phyloP scores from a whole-genome alignment of 2,329 filamentous ascomycete genomes.

The Kalaharituber pfeilii region DNA sequence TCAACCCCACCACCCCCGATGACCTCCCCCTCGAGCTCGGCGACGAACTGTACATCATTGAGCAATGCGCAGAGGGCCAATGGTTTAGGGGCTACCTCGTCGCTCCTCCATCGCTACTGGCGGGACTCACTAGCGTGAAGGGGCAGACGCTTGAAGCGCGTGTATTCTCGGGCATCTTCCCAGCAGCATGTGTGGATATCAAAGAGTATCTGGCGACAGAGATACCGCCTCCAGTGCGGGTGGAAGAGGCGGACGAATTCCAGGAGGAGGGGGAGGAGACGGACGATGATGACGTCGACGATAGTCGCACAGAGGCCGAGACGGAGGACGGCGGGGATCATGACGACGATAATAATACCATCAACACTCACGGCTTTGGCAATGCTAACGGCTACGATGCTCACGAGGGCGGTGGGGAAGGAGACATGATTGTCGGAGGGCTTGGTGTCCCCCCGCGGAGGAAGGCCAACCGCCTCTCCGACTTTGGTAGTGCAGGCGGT shows the following conservation, averaged over 20 bases:
- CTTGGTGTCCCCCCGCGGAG: background rate
- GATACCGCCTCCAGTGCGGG: conserved; percentile 27
- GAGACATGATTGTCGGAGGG: background rate
- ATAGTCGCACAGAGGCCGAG: conserved; percentile 1
- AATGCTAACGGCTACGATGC: background rate
- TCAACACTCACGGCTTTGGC: background rate
- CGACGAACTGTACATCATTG: conserved; percentile 96
- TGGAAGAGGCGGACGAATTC: conserved; percentile 24
- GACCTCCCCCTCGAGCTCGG: conserved; percentile 94
- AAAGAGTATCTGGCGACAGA: conserved; percentile 60
- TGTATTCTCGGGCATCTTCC: conserved; percentile 97
- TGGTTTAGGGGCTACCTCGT: conserved; percentile 95
- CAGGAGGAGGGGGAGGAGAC: conserved; percentile 28
- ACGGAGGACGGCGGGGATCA: conserved; percentile 9
- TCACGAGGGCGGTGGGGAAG: background rate
- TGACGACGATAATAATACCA: conserved; percentile 1
- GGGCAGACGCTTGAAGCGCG: conserved; percentile 87
- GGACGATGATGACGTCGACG: background rate
- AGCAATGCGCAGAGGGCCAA: conserved; percentile 64
- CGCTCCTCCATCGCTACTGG: conserved; percentile 78
- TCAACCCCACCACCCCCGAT: conserved; percentile 66
- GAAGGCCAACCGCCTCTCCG: background rate
- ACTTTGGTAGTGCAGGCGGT: background rate
- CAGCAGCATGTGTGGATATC: conserved; percentile 82
- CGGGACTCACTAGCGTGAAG: conserved; percentile 75